Evolutionary conservation across 352 stramenopile genomes (phyloP), one percentile per base, ranked within the genome.

Genomic region (Saprolegnia parasitica): DNA sequence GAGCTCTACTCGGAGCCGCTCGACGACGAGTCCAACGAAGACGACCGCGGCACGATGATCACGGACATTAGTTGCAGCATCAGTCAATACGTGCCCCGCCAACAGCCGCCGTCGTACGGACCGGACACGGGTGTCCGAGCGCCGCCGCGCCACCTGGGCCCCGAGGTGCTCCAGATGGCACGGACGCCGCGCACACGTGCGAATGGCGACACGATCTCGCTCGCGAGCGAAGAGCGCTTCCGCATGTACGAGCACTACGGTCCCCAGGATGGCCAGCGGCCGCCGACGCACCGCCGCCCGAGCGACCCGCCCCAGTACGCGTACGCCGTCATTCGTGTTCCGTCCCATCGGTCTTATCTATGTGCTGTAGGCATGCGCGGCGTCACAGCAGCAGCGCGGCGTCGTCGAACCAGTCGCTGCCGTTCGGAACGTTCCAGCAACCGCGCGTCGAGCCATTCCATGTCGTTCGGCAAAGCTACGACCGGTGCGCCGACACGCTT

Each of bases 21-120:
- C 13, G 62, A 58, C 42, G 62, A 68, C 50, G 62, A 68, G 16
- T 9, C n/a, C 26, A 37, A 60, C 16, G 50, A 54, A 11, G 62
- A 68, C 13, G 62, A 47, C 15, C 32, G 62, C 23, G 62, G 20
- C 13, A 68, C 62, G 13, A 68, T 68, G 62, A 47, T 68, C 46
- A 68, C 62, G 8, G 62, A 68, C 37, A 68, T 68, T 23, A 47
- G 23, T 4, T 68, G 62, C 46, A 68, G 62, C 37, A 68, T 68
- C 50, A 68, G 62, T 40, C 62, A 68, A n/a, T 39, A 56, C n/a
- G 50, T 60, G 16, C n/a, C 20, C 8, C 39, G 18, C 3, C 20
- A 58, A n/a, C 42, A 68, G 35, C 52, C 52, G 35, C 52, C 52
- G 4, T 42, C 52, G 24, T 15, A 16, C 11, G 11, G 20, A 21